phyloP scores from a whole-genome alignment of 225 moss, liverwort and hornwort species.

The Physcomitrium patens region DNA sequence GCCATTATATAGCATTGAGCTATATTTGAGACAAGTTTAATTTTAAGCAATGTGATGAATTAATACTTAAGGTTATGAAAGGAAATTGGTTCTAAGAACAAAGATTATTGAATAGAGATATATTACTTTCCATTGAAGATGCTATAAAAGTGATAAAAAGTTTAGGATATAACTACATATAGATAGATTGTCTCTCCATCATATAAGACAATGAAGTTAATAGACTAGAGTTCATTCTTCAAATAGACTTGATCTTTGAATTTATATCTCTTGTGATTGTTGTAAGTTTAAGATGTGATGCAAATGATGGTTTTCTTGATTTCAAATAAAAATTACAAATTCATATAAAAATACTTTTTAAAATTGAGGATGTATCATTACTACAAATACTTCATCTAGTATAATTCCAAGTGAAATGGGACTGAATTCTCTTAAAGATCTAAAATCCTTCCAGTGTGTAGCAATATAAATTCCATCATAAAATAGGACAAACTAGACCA shows the following conservation, averaged over 20 bases:
- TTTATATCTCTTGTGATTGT: slow-evolving; percentile 13
- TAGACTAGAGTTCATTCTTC: not conserved
- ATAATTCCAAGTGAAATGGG: too few relatives aligned
- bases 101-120: too few relatives aligned
- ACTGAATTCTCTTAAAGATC: too few relatives aligned
- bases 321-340: not conserved
- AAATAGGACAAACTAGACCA: too few relatives aligned
- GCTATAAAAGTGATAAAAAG: slow-evolving; percentile 15
- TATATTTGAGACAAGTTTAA: too few relatives aligned
- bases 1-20: too few relatives aligned
- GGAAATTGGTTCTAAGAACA: too few relatives aligned
- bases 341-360: not conserved
- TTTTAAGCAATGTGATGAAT: too few relatives aligned
- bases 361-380: slow-evolving; percentile 7
- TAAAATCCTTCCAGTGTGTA: too few relatives aligned
- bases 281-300: slow-evolving; percentile 16
- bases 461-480: too few relatives aligned
- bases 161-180: slow-evolving; percentile 22
- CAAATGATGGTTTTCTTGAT: slow-evolving; percentile 8
- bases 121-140: too few relatives aligned
- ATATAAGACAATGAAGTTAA: slow-evolving; percentile 6
- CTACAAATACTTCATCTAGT: slow-evolving; percentile 13
- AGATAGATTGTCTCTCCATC: slow-evolving; percentile 31
- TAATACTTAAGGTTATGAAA: too few relatives aligned
- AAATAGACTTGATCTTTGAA: slow-evolving; percentile 24